phyloP scores from a whole-genome alignment of 208 protist genomes.

The Entamoeba dispar region DNA sequence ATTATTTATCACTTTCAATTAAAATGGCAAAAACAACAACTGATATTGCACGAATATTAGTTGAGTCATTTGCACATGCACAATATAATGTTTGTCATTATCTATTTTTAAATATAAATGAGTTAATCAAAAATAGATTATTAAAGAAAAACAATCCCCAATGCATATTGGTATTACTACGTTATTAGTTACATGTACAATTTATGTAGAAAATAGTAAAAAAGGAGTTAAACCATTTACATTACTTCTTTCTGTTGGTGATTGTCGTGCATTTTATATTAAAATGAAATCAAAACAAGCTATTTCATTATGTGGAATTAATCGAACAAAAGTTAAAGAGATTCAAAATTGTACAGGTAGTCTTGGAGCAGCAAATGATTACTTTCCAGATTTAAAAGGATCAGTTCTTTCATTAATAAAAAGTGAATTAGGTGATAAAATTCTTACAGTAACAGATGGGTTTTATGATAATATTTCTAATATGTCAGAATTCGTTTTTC shows the following conservation, averaged over 20 bases:
- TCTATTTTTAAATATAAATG: no score
- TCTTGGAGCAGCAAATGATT: not conserved
- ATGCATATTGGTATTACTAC: no score
- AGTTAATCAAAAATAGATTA: no score
- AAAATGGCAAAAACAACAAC: not conserved
- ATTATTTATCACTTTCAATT: not conserved
- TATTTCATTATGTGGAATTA: no score
- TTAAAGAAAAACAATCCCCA: no score
- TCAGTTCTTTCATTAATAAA: not conserved
- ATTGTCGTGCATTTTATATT: not conserved
- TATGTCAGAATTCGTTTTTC: no score
- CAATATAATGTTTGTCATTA: not conserved
- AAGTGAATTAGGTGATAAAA: not conserved
- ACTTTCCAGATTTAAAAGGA: not conserved
- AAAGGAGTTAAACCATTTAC: no score
- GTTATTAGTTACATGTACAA: no score
- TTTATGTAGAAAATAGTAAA: no score
- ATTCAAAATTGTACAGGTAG: not conserved
- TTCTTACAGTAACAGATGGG: not conserved
- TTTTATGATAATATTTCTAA: not conserved
- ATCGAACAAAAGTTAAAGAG: no score
- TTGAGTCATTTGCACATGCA: not conserved
- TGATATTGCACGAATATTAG: not conserved
- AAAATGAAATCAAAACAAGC: no score
- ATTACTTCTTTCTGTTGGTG: not conserved